Percentiles rank a stretch among this genome's conserved stretches.
These are phyloP conservation scores for Haplosporangium sp. DNA, from an alignment of 371 early-diverging fungal genomes.

Conservation along the genomic window DNA sequence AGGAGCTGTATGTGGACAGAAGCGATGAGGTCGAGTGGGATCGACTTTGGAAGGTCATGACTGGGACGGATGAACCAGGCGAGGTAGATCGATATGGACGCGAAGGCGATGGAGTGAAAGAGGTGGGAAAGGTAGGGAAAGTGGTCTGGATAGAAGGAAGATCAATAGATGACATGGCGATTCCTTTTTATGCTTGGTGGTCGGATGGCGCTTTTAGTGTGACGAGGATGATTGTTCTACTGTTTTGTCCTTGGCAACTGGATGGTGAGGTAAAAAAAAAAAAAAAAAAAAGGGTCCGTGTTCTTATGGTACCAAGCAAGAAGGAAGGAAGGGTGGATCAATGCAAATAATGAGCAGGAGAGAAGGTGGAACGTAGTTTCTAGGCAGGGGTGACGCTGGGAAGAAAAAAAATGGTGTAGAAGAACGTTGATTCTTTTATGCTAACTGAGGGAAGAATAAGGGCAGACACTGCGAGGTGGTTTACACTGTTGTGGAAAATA, in stretches of 20 bases:
- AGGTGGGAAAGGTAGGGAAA: constrained; percentile 5
- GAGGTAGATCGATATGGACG: constrained; percentile 28
- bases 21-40: constrained; percentile 48
- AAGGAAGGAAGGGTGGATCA: no score
- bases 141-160: constrained; percentile 38
- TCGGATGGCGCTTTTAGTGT: background rate
- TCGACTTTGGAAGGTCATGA: constrained; percentile 34
- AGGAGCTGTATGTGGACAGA: constrained; percentile 27
- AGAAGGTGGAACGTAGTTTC: background rate
- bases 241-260: background rate
- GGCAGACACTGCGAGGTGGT: constrained; percentile 4
- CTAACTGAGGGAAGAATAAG: background rate
- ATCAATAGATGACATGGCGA: constrained; percentile 33
- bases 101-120: constrained; percentile 15
- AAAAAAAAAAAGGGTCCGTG: background rate
- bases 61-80: constrained; percentile 20
- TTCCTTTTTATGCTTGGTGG: constrained; percentile 10
- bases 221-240: background rate
- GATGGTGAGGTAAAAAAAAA: background rate
- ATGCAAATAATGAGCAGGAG: background rate
- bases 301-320: no score
- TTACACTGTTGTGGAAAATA: constrained; percentile 8
- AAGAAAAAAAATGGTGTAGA: background rate
- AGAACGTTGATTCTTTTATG: constrained; percentile 9
- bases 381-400: no score